Conservation (phyloP, 2,329 filamentous ascomycete genomes). For the Drechslerella dactyloides region DNA sequence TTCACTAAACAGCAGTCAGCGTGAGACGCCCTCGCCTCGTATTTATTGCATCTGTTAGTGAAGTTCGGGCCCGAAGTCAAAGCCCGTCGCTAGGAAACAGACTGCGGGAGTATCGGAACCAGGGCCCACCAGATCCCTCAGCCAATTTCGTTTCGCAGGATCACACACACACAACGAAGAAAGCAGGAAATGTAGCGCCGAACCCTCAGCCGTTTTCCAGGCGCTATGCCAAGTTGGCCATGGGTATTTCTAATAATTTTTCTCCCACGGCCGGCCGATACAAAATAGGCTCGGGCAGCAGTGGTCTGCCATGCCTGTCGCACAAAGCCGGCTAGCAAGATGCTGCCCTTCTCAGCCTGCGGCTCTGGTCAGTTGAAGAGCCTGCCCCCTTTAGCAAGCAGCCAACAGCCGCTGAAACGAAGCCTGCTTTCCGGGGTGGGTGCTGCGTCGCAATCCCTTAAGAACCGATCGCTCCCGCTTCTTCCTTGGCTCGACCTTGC, state of each 20-base stretch:
- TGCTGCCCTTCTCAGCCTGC: conserved; percentile 30
- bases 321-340: conserved; percentile 34
- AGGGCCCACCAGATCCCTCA: conserved; percentile 26
- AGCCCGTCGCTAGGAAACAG: neutral
- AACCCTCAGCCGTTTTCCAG: conserved; percentile 18
- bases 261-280: conserved; percentile 32
- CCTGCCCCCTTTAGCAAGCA: neutral
- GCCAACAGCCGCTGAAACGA: conserved; percentile 21
- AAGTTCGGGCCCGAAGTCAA: neutral
- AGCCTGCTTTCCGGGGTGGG: conserved; percentile 8
- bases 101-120: conserved; percentile 25
- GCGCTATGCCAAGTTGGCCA: conserved; percentile 31
- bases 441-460: conserved; percentile 25
- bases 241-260: conserved; percentile 43
- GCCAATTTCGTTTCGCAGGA: conserved; percentile 48
- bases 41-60: neutral
- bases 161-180: conserved; percentile 12
- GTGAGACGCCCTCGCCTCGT: neutral
- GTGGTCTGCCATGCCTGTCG: conserved; percentile 22
- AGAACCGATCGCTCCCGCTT: conserved; percentile 36
- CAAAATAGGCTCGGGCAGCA: no score
- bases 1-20: neutral
- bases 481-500: conserved; percentile 31
- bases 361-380: conserved; percentile 22
- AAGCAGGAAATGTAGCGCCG: conserved; percentile 26